These are phyloP conservation scores for Coelastrella sp. DNA, from an alignment of 139 green algal species.

Conservation along the genomic window DNA sequence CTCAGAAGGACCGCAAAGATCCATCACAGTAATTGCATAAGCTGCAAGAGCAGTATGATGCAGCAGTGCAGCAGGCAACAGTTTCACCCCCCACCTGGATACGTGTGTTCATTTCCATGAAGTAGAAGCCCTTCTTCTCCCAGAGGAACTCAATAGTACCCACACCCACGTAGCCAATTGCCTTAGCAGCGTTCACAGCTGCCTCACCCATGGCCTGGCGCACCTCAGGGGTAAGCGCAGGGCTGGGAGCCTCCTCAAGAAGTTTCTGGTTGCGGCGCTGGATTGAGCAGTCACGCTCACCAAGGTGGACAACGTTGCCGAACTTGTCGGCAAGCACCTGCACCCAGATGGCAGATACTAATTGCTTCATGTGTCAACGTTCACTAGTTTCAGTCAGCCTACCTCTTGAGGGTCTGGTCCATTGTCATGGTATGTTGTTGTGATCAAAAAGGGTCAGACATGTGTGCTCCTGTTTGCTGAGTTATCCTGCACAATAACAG, in stretches of 20 bases:
- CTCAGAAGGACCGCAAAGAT: too few relatives aligned
- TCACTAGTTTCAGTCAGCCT: too few relatives aligned
- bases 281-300: slow-evolving; percentile 97
- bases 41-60: background rate
- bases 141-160: slow-evolving; percentile 96
- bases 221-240: slow-evolving; percentile 89
- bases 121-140: slow-evolving; percentile 95
- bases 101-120: slow-evolving; percentile 99
- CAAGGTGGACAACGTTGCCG: slow-evolving; percentile 96
- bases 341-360: too few relatives aligned
- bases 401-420: too few relatives aligned
- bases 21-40: too few relatives aligned
- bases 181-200: slow-evolving; percentile 78
- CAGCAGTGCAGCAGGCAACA: background rate
- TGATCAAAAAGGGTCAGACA: too few relatives aligned
- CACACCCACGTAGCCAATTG: slow-evolving; percentile 86
- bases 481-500: too few relatives aligned
- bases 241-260: slow-evolving; percentile 94
- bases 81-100: slow-evolving; percentile 78
- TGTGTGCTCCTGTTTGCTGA: too few relatives aligned
- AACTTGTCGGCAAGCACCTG: slow-evolving; percentile 96
- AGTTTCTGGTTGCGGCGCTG: slow-evolving; percentile 99
- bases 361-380: too few relatives aligned
- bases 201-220: slow-evolving; percentile 91
- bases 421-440: too few relatives aligned